Percentiles rank a stretch among this genome's conserved stretches.
Evolutionary conservation across 2,329 filamentous ascomycete genomes (phyloP).

Genomic region (Botryotinia calthae): DNA sequence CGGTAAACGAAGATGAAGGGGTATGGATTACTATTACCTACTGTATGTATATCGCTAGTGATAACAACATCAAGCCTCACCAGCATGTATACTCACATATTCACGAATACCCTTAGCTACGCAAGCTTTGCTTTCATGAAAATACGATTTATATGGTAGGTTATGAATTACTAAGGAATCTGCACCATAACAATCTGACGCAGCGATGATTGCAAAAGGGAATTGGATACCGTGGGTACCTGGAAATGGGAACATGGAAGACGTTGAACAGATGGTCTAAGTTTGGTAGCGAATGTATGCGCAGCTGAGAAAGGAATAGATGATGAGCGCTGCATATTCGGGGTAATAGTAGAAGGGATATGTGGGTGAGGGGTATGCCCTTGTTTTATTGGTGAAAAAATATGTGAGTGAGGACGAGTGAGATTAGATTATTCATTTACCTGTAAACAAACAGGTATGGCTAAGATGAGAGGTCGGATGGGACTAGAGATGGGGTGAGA

Average conservation of each 20-base stretch:
- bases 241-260: background rate
- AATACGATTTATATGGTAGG: background rate
- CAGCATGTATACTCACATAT: background rate
- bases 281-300: conserved; percentile 10
- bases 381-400: background rate
- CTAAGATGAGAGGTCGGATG: background rate
- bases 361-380: background rate
- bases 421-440: background rate
- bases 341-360: background rate
- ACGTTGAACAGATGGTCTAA: background rate
- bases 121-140: background rate
- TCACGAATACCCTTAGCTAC: background rate
- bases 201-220: background rate
- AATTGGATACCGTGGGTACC: background rate
- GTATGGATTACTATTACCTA: background rate
- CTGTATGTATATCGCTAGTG: background rate
- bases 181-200: background rate
- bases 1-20: background rate
- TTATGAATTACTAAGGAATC: background rate
- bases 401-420: background rate
- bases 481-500: background rate
- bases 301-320: background rate
- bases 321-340: background rate
- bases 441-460: background rate
- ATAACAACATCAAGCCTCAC: background rate